Conservation (phyloP, 495 filamentous ascomycete species). For the Aspergillus baeticus region DNA sequence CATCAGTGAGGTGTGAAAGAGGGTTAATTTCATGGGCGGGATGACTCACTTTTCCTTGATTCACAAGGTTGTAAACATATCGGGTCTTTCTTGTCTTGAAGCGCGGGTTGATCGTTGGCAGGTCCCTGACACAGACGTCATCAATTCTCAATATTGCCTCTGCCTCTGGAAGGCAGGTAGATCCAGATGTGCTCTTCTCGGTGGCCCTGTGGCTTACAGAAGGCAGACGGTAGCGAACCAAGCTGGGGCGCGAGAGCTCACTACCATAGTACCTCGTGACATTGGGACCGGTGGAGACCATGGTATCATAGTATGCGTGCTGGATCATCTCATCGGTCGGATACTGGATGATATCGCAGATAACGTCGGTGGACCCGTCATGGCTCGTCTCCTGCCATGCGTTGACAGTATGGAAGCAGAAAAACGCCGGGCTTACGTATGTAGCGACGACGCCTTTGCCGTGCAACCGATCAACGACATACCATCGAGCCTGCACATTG, state of each 20-base stretch:
- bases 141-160: not conserved
- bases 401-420: constrained; percentile 18
- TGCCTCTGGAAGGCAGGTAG: not conserved
- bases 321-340: constrained; percentile 7
- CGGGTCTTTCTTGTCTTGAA: constrained; percentile 3
- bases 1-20: not conserved
- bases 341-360: constrained; percentile 17
- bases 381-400: constrained; percentile 6
- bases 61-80: constrained; percentile 10
- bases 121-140: constrained; percentile 4
- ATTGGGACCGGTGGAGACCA: constrained; percentile 9
- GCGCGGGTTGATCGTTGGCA: constrained; percentile 16
- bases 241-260: not conserved
- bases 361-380: constrained; percentile 4
- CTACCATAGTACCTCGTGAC: not conserved
- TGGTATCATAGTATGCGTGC: constrained; percentile 9
- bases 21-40: not conserved
- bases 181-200: too few relatives aligned
- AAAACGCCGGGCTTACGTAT: constrained; percentile 12
- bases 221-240: not conserved
- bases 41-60: not conserved
- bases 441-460: constrained; percentile 7
- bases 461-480: constrained; percentile 13
- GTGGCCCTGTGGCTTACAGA: not conserved
- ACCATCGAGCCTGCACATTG: constrained; percentile 5